Conservation (phyloP, 2,329 filamentous ascomycete genomes). For the Salinomyces thailandicus region DNA sequence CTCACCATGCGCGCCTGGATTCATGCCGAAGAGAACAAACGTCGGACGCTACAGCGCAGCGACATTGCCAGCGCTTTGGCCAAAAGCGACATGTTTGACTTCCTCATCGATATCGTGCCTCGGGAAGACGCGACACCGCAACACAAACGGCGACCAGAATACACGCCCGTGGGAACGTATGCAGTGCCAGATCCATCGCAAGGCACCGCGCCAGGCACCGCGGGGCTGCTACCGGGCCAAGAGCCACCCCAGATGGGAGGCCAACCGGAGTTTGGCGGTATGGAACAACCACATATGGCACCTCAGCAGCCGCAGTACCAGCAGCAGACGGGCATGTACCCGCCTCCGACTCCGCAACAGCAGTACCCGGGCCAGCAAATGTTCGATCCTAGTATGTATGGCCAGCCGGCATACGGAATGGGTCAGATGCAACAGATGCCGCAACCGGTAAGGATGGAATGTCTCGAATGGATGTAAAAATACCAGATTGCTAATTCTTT, state of each 20-base stretch:
- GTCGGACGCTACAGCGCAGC: conserved; percentile 84
- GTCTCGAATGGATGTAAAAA: not conserved
- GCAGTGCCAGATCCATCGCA: conserved; percentile 41
- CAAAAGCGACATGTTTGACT: conserved; percentile 99
- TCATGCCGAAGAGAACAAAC: conserved; percentile 97
- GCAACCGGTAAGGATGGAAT: conserved; percentile 5
- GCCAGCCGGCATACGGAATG: conserved; percentile 20
- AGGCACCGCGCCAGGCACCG: conserved; percentile 29
- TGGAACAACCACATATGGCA: conserved; percentile 24
- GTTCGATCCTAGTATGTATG: conserved; percentile 76
- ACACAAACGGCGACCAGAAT: conserved; percentile 54
- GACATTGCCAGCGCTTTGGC: conserved; percentile 92
- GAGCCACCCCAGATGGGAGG: conserved; percentile 21
- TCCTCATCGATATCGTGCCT: conserved; percentile 96
- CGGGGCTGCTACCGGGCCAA: conserved; percentile 22
- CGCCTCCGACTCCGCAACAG: conserved; percentile 61
- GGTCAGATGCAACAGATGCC: conserved; percentile 24
- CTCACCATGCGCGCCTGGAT: conserved; percentile 99
- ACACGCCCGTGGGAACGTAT: conserved; percentile 33
- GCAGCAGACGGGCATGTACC: conserved; percentile 69
- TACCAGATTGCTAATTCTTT: not conserved
- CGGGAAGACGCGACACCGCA: conserved; percentile 84
- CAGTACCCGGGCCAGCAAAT: conserved; percentile 65
- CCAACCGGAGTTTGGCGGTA: conserved; percentile 22
- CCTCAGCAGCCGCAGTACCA: conserved; percentile 51